Evolutionary conservation across 805 yeast species (phyloP), one percentile per base, ranked within the genome.

Genomic region (Suhomyces canberraensis): DNA sequence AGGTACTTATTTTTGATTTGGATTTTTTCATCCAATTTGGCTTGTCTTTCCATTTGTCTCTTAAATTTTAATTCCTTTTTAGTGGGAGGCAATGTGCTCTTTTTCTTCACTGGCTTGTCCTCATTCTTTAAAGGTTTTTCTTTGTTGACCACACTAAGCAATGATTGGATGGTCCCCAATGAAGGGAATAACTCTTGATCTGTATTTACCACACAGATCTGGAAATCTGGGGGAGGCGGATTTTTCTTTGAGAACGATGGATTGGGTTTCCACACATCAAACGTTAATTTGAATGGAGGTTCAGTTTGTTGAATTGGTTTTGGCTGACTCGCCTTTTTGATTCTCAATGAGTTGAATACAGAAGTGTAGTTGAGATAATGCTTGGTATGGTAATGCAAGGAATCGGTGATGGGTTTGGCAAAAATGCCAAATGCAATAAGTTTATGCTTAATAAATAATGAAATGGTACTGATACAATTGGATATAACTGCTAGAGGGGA

Each of bases 181-280:
- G 64, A 58, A 0, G 88, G 86, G 32, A 82, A 71, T 13, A 56
- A 54, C 16, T 51, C 36, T 2, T 58, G 54, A 8, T 62, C 64
- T 3, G 75, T 69, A 40, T 78, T 74, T 11, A 78, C 69, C 0
- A 87, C 76, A 2, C 76, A 69, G 1, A 91, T 60, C 47, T 81
- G 87, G 54, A 76, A 90, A 55, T 90, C 90, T 1, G 96, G 95
- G 2, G 51, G 31, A 0, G 82, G 79, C 1, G 95, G 95, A 16
- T 53, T 49, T 22, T 77, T 79, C 48, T 88, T 88, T 40, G 79
- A 80, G 63, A 84, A 90, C 3, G 66, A 60, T 0, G 84, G 71
- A 2, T 71, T 65, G 2, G 98, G 97, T 54, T 85, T 88, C 96
- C 96, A 90, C 3, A 86, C 84, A 49, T 83, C 71, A 48, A 69